Evolutionary conservation across 768 basidiomycete genomes (phyloP).

Genomic region (Pleurotus salmoneostramineus): DNA sequence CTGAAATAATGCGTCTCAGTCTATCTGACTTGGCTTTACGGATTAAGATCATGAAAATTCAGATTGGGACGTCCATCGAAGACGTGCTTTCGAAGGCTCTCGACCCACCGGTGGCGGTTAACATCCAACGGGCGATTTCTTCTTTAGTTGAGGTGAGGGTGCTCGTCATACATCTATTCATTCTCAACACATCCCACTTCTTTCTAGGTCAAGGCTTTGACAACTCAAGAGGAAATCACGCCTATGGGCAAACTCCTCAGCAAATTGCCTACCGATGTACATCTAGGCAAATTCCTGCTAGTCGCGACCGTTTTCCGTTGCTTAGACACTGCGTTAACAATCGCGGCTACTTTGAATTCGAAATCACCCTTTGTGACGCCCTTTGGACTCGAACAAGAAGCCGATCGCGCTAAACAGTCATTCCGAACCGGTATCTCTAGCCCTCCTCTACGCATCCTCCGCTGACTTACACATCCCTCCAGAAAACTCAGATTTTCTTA

Average conservation of each 20-base stretch:
- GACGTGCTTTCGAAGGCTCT: slow-evolving; percentile 84
- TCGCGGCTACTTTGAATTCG: slow-evolving; percentile 87
- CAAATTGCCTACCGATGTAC: slow-evolving; percentile 92
- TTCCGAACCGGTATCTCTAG: slow-evolving; percentile 63
- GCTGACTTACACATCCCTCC: neutral
- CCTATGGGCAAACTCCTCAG: slow-evolving; percentile 89
- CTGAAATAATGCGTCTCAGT: slow-evolving; percentile 93
- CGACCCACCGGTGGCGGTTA: slow-evolving; percentile 83
- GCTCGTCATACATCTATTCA: neutral
- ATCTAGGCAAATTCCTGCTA: slow-evolving; percentile 90
- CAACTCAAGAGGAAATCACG: slow-evolving; percentile 84
- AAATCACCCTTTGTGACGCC: slow-evolving; percentile 93
- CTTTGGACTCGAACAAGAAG: slow-evolving; percentile 82
- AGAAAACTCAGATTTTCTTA: slow-evolving; percentile 96
- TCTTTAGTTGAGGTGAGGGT: slow-evolving; percentile 78
- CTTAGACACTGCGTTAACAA: slow-evolving; percentile 93
- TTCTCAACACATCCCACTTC: neutral
- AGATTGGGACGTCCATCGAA: slow-evolving; percentile 81
- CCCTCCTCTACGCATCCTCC: no score
- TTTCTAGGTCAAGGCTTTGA: slow-evolving; percentile 78
- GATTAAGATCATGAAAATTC: slow-evolving; percentile 92
- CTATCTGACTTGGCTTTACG: slow-evolving; percentile 87
- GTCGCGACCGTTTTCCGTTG: slow-evolving; percentile 83
- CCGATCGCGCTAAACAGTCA: slow-evolving; percentile 74
- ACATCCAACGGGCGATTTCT: slow-evolving; percentile 87